Evolutionary conservation across 1,139 yeast genomes (phyloP).

Genomic region (Blastobotrys ciferrii): DNA sequence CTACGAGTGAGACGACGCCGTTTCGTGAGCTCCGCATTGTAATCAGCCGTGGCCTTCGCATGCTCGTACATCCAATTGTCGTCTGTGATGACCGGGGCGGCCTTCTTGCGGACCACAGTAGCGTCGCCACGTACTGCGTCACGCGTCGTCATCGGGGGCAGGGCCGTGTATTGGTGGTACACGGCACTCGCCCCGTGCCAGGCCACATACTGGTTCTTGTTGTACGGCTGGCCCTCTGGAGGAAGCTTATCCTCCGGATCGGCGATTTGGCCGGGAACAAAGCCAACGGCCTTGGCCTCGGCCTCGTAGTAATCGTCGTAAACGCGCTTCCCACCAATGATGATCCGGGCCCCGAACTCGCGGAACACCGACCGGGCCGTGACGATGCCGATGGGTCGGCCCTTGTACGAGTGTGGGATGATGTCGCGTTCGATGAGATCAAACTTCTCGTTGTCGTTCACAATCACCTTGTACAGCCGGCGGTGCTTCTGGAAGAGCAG

Average conservation of each 20-base stretch:
- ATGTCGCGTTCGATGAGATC: constrained; percentile 79
- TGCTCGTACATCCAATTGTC: constrained; percentile 87
- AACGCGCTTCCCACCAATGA: constrained; percentile 76
- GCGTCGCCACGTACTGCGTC: constrained; percentile 27
- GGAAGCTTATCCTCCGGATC: constrained; percentile 63
- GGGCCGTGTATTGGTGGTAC: constrained; percentile 40
- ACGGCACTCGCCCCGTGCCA: constrained; percentile 51
- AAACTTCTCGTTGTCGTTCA: constrained; percentile 75
- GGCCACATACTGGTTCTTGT: constrained; percentile 50
- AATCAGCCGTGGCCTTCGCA: constrained; percentile 70
- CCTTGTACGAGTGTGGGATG: constrained; percentile 87
- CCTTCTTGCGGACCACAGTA: constrained; percentile 29
- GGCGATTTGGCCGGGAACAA: constrained; percentile 75
- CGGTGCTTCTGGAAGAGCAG: constrained; percentile 83
- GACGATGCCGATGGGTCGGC: constrained; percentile 83
- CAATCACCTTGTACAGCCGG: constrained; percentile 66
- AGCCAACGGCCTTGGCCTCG: constrained; percentile 67
- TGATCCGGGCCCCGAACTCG: constrained; percentile 87
- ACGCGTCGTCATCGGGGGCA: constrained; percentile 27
- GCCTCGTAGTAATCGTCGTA: constrained; percentile 89
- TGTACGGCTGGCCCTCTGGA: constrained; percentile 43
- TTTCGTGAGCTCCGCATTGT: constrained; percentile 60
- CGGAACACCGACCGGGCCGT: constrained; percentile 87
- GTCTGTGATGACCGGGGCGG: constrained; percentile 49
- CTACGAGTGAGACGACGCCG: constrained; percentile 54